phyloP scores from a whole-genome alignment of 2,329 filamentous ascomycete species.

The Thermochaetoides dissita region DNA sequence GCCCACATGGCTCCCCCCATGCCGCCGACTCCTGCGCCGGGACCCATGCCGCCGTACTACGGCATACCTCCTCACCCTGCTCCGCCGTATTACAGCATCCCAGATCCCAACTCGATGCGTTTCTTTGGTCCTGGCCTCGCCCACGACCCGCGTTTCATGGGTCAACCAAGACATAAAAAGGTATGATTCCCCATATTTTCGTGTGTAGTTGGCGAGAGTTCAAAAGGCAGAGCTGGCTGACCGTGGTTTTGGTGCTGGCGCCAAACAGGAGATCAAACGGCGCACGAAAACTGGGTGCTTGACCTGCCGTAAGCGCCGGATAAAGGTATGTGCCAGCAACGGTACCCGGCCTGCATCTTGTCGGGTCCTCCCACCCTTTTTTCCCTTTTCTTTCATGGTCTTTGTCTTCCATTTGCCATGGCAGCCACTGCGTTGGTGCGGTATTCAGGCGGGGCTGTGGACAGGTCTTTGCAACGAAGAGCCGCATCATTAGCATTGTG shows the following conservation, averaged over 20 bases:
- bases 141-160: conserved; percentile 32
- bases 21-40: conserved; percentile 23
- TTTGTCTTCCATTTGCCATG: no score
- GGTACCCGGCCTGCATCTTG: no score
- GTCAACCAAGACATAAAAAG: conserved; percentile 42
- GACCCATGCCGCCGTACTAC: conserved; percentile 30
- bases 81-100: conserved; percentile 26
- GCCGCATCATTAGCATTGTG: no score
- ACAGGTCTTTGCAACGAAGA: no score
- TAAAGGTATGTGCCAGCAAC: conserved; percentile 34
- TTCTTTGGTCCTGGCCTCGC: conserved; percentile 29
- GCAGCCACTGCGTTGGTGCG: no score
- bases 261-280: conserved; percentile 44
- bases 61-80: conserved; percentile 24
- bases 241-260: conserved; percentile 13
- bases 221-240: conserved; percentile 12
- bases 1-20: conserved; percentile 23
- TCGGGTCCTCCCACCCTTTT: no score
- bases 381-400: no score
- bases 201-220: no score
- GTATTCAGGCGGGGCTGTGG: no score
- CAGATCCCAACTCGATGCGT: conserved; percentile 27
- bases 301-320: conserved; percentile 46
- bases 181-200: conserved; percentile 21
- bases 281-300: conserved; percentile 50